Conservation (phyloP, 495 filamentous ascomycete species). For the Penicillium turbatum region DNA sequence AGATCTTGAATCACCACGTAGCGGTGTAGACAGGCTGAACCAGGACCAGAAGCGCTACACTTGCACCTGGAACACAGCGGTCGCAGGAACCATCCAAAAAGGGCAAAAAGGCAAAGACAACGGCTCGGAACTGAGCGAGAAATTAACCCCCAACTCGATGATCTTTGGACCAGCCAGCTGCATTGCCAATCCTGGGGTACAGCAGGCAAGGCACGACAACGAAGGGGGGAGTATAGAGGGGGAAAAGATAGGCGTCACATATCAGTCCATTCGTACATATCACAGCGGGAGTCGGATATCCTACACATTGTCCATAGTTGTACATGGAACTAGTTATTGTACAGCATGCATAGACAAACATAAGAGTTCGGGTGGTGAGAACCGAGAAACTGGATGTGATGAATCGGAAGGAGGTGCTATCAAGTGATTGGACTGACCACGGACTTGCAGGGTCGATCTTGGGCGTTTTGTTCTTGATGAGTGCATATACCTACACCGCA, state of each 20-base stretch:
- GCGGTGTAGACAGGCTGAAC: slow-evolving; percentile 8
- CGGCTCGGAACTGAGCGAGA: not conserved
- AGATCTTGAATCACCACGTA: slow-evolving; percentile 3
- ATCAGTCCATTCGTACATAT: not conserved
- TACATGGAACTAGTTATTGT: slow-evolving; percentile 5
- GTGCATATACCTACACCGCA: slow-evolving; percentile 1
- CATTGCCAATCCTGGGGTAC: slow-evolving; percentile 15
- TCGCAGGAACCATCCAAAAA: not conserved
- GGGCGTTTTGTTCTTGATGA: not conserved
- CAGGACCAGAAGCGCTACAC: not conserved
- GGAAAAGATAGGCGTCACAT: not conserved
- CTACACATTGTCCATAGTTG: not conserved
- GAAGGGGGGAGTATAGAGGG: not conserved
- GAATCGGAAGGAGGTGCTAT: not conserved
- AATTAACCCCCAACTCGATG: not conserved
- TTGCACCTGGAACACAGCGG: not conserved
- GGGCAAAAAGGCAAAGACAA: not conserved
- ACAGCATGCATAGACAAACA: not conserved
- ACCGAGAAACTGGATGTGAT: slow-evolving; percentile 6
- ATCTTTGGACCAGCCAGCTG: slow-evolving; percentile 4
- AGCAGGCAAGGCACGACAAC: slow-evolving; percentile 1
- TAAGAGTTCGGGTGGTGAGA: not conserved
- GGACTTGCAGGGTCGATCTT: slow-evolving; percentile 3
- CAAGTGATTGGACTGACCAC: slow-evolving; percentile 5
- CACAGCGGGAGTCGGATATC: not conserved